Evolutionary conservation across 495 filamentous ascomycete genomes (phyloP).

Genomic region (Geopyxis carbonaria): DNA sequence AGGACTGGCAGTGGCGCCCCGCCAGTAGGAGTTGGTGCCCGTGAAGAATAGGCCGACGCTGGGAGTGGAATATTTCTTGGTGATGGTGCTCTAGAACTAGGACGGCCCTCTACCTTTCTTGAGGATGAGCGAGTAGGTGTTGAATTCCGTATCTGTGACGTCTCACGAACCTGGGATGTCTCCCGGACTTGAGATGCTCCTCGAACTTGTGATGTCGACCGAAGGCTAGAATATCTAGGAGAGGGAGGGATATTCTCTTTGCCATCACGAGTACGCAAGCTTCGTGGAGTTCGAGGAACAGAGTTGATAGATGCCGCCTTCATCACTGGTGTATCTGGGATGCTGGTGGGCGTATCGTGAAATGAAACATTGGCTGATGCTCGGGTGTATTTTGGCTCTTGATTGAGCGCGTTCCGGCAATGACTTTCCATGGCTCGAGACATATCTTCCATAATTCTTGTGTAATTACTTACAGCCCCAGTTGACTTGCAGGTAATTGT

Average conservation of each 20-base stretch:
- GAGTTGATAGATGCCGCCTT: too few relatives aligned
- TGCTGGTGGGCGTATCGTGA: too few relatives aligned
- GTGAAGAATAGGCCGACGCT: neutral
- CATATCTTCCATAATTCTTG: slow-evolving; percentile 22
- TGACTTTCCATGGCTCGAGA: slow-evolving; percentile 17
- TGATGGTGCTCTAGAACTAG: neutral
- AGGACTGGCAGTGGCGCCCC: neutral
- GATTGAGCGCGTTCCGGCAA: slow-evolving; percentile 9
- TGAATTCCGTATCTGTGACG: too few relatives aligned
- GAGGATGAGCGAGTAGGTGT: too few relatives aligned
- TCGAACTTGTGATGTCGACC: too few relatives aligned
- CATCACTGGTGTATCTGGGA: too few relatives aligned
- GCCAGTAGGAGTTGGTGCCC: neutral
- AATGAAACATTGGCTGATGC: too few relatives aligned
- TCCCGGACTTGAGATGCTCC: too few relatives aligned
- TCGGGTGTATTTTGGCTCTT: neutral
- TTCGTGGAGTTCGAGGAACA: too few relatives aligned
- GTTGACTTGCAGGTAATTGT: slow-evolving; percentile 17
- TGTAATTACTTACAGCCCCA: slow-evolving; percentile 12
- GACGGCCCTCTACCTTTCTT: neutral
- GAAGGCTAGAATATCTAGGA: neutral
- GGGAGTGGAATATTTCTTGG: neutral
- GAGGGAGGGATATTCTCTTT: neutral
- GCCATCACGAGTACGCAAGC: neutral
- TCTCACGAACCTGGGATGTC: too few relatives aligned